phyloP scores from a whole-genome alignment of 2,329 filamentous ascomycete species.

The Onygena corvina region DNA sequence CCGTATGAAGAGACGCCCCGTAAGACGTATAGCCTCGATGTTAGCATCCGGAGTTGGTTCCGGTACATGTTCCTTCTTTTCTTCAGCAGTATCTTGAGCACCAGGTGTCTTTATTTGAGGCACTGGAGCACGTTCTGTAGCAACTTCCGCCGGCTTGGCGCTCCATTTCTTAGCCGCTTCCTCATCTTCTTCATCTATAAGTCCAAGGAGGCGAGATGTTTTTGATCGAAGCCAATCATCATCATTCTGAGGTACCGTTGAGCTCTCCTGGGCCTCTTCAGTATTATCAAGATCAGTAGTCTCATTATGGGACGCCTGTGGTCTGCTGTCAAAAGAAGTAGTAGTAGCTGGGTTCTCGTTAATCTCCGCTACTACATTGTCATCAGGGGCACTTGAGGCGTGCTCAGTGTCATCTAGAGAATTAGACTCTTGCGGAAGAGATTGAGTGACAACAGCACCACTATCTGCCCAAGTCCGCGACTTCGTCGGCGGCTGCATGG shows the following conservation, averaged over 20 bases:
- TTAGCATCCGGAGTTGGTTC: constrained; percentile 34
- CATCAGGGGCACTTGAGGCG: neutral
- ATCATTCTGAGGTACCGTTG: constrained; percentile 45
- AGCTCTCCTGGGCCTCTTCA: constrained; percentile 16
- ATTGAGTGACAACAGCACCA: constrained; percentile 27
- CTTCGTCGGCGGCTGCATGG: constrained; percentile 61
- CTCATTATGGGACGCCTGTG: neutral
- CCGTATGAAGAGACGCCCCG: constrained; percentile 70
- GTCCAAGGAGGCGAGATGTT: constrained; percentile 73
- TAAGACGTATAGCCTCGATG: constrained; percentile 55
- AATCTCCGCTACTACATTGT: neutral
- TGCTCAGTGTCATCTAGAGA: constrained; percentile 9
- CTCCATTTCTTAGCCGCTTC: constrained; percentile 12
- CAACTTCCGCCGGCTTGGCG: constrained; percentile 10
- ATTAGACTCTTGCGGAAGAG: constrained; percentile 12
- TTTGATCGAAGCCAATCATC: constrained; percentile 84
- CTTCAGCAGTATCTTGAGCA: constrained; percentile 13
- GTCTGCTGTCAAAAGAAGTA: constrained; percentile 8
- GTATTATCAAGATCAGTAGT: neutral
- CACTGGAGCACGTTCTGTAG: neutral
- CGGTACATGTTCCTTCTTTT: constrained; percentile 20
- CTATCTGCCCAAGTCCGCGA: constrained; percentile 52
- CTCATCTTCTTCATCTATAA: constrained; percentile 55
- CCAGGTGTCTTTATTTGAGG: neutral
- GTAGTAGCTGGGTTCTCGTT: neutral